A percentile compares a stretch with the other conserved stretches of the same genome.
Conservation (phyloP, 345 rosid species). For the Erodium maritimum region DNA sequence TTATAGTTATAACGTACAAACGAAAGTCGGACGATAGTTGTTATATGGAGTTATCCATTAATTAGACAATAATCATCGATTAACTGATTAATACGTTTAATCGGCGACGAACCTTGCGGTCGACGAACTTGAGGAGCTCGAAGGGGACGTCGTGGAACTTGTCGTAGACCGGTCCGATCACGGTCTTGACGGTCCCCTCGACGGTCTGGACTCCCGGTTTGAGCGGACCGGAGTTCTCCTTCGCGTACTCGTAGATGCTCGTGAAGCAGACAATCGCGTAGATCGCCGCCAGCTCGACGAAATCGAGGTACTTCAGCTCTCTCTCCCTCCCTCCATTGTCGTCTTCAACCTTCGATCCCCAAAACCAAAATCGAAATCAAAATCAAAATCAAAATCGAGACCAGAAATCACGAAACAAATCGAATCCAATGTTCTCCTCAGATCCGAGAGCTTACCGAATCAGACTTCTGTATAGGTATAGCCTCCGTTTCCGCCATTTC, state of each 20-base stretch:
- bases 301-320: conserved; percentile 50
- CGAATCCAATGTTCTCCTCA: no score
- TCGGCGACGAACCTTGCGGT: no score
- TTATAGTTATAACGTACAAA: no score
- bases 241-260: conserved; percentile 50
- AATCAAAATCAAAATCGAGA: neutral
- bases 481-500: no score
- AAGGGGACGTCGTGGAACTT: conserved; percentile 46
- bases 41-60: no score
- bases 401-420: no score
- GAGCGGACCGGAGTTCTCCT: conserved; percentile 65
- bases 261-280: conserved; percentile 32
- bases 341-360: conserved; percentile 13
- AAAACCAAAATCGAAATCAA: neutral
- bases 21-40: no score
- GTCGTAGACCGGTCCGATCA: conserved; percentile 49
- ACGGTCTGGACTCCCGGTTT: conserved; percentile 51
- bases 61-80: no score
- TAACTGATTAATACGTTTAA: no score
- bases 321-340: conserved; percentile 8
- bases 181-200: conserved; percentile 45
- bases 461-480: no score
- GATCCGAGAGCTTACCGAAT: no score
- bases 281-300: conserved; percentile 37
- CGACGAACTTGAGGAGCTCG: conserved; percentile 51